Percentiles rank a stretch among this genome's conserved stretches.
These are phyloP conservation scores for Talaromyces amestolkiae DNA, from an alignment of 2,329 filamentous ascomycete genomes.

Conservation along the genomic window DNA sequence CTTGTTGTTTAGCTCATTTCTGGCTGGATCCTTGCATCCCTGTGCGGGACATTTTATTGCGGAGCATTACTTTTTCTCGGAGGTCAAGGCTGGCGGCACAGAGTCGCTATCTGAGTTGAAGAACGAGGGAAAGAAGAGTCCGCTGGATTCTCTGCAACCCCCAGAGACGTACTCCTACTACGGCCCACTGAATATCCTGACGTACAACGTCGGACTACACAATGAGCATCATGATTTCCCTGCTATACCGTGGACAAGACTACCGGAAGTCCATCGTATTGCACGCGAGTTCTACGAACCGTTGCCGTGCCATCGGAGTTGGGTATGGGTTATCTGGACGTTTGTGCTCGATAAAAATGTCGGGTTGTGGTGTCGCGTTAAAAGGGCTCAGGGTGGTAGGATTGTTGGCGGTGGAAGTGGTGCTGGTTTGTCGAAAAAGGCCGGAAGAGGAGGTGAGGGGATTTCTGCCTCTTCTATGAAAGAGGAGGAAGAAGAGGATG, in stretches of 20 bases:
- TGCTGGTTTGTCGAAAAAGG: conserved; percentile 41
- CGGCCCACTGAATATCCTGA: conserved; percentile 83
- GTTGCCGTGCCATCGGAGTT: conserved; percentile 82
- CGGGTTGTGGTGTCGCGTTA: conserved; percentile 87
- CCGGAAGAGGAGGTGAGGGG: conserved; percentile 43
- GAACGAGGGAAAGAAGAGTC: conserved; percentile 25
- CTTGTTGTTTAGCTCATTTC: conserved; percentile 83
- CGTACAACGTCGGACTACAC: conserved; percentile 96
- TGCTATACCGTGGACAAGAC: conserved; percentile 87
- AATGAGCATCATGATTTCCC: conserved; percentile 99
- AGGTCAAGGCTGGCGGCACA: conserved; percentile 37
- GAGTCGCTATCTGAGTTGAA: conserved; percentile 56
- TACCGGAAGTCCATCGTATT: conserved; percentile 73
- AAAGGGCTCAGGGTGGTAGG: conserved; percentile 75
- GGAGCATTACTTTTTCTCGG: conserved; percentile 78
- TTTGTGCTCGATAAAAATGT: conserved; percentile 90
- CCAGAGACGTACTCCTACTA: conserved; percentile 99
- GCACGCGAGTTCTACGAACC: conserved; percentile 90
- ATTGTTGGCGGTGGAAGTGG: conserved; percentile 49
- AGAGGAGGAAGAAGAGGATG: conserved; percentile 46
- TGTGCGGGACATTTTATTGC: conserved; percentile 98
- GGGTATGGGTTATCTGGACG: conserved; percentile 90
- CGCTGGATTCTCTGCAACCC: conserved; percentile 62
- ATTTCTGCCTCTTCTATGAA: conserved; percentile 46
- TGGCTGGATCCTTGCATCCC: conserved; percentile 90